Conservation (phyloP, 495 filamentous ascomycete genomes). For the Lasiosphaeriaceae sp. region DNA sequence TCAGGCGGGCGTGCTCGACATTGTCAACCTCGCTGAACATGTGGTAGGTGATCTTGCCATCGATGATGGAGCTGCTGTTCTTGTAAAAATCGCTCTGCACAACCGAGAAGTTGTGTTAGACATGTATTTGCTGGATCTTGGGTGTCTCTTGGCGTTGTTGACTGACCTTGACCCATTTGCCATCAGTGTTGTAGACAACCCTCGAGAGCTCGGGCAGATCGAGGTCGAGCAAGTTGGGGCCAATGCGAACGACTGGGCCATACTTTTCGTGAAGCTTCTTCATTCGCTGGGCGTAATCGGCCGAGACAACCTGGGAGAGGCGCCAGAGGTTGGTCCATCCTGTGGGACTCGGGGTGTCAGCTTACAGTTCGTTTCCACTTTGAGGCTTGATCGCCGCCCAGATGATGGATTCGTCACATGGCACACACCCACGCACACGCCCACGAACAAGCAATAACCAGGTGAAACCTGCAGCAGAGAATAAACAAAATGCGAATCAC, state of each 20-base stretch:
- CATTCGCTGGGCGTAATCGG: slow-evolving; percentile 21
- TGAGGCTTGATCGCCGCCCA: too few species aligned
- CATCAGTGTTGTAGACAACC: slow-evolving; percentile 22
- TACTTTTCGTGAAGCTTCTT: slow-evolving; percentile 35
- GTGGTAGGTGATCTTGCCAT: slow-evolving; percentile 36
- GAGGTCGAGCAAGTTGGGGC: slow-evolving; percentile 31
- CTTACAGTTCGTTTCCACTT: too few species aligned
- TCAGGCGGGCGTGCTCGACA: slow-evolving; percentile 29
- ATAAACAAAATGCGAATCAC: not conserved
- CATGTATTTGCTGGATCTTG: not conserved
- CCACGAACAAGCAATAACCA: too few species aligned
- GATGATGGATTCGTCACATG: too few species aligned
- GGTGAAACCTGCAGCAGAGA: not conserved
- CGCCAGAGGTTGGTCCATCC: slow-evolving; percentile 32
- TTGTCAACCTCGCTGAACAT: slow-evolving; percentile 34
- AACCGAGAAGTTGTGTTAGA: not conserved
- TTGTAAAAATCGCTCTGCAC: slow-evolving; percentile 41
- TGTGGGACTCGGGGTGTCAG: slow-evolving; percentile 8
- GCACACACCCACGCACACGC: too few species aligned
- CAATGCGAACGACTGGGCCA: slow-evolving; percentile 35
- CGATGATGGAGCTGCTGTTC: slow-evolving; percentile 31
- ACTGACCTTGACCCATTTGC: slow-evolving; percentile 23
- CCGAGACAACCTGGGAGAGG: slow-evolving; percentile 22
- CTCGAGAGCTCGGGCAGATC: slow-evolving; percentile 25
- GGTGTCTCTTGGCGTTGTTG: not conserved